Evolutionary conservation across 768 basidiomycete species (phyloP), one percentile per base, ranked within the genome.

Genomic region (Suillus bovinus): DNA sequence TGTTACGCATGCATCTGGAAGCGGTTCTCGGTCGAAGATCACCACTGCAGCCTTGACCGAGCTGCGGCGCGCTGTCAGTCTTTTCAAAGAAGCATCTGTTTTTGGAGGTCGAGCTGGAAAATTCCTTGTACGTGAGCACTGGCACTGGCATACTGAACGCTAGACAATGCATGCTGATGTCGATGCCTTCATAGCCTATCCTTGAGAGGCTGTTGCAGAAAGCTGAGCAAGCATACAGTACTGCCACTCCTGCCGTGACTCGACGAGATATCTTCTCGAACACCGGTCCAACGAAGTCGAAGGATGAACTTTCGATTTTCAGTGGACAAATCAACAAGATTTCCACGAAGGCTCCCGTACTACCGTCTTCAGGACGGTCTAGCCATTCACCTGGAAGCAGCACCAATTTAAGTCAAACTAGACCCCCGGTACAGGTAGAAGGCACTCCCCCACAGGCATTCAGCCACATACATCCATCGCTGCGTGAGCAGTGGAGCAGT

Each of bases 271-370:
- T 88, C 33, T 90, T 90, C 72, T 76, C 79, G 24, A 77, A 82
- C 10, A 82, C 86, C 0, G 64, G 75, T 14, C 64, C 71, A 13
- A 74, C 76, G 29, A 82, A 81, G 42, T 72, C 76, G n/a, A 81
- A 85, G 60, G 90, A 91, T 69, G 89, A 91, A 68, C 74, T 92
- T 27, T 83, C 85, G 7, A 89, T 91, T 29, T 91, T 91, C 71
- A 85, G 88, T 55, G 90, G 90, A n/a, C 83, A 85, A 68, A 90
- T 86, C 11, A 84, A 88, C 63, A 88, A 84, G 0, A 77, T 91
- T 27, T 76, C 78, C 10, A 86, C 84, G 0, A 84, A 83, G 61
- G 68, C 70, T 1, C 61, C 77, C 6, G 66, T 70, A 8, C 59
- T 68, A 17, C 67, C 63, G 13, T 49, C 38, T 36, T 60, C 64